Conservation (phyloP, 345 rosid genomes). For the Syzygium jambos region DNA sequence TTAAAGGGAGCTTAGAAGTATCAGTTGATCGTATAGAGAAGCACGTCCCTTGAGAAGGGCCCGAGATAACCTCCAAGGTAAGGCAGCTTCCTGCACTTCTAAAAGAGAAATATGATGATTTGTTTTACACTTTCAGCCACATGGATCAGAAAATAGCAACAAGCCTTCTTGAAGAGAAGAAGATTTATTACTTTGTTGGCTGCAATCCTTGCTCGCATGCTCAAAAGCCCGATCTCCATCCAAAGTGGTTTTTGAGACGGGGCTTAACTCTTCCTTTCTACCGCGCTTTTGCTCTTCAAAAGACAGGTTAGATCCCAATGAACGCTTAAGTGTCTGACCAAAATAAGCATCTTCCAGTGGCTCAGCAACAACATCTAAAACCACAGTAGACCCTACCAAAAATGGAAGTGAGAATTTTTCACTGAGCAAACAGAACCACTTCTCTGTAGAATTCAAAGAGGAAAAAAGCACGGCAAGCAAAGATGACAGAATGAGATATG, state of each 20-base stretch:
- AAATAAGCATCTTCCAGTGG: conserved; percentile 35
- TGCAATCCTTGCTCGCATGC: conserved; percentile 18
- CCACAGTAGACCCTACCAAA: conserved; percentile 53
- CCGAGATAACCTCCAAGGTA: conserved; percentile 77
- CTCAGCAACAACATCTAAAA: conserved; percentile 53
- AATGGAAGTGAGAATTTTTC: not conserved
- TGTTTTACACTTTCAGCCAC: conserved; percentile 28
- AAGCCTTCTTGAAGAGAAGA: conserved; percentile 10
- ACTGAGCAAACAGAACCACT: not conserved
- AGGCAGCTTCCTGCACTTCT: conserved; percentile 95
- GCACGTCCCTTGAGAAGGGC: conserved; percentile 69
- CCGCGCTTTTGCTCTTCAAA: conserved; percentile 30
- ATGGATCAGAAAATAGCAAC: conserved; percentile 7
- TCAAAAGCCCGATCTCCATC: conserved; percentile 25
- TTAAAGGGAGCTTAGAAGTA: conserved; percentile 69
- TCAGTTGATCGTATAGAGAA: conserved; percentile 49
- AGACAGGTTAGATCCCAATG: conserved; percentile 18
- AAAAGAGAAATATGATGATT: conserved; percentile 47
- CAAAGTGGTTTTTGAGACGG: conserved; percentile 10
- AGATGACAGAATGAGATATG: not conserved
- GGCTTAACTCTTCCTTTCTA: conserved; percentile 27
- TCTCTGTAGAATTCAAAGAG: not conserved
- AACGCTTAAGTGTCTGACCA: conserved; percentile 63
- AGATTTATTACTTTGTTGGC: conserved; percentile 68
- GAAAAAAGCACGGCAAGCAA: not conserved